These are phyloP conservation scores for Rubroshorea leprosula DNA, from an alignment of 345 rosid genomes.

Conservation along the genomic window DNA sequence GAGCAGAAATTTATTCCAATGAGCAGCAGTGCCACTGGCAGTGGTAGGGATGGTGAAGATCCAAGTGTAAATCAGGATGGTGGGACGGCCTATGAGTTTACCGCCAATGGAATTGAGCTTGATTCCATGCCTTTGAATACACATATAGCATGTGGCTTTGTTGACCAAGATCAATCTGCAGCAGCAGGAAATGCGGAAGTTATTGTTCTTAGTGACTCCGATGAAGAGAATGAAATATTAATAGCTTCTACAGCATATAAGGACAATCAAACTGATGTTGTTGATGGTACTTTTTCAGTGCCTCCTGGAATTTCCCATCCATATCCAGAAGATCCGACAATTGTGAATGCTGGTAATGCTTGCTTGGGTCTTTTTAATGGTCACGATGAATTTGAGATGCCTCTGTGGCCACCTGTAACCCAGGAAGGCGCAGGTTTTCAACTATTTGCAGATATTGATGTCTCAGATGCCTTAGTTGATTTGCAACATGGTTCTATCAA, in stretches of 20 bases:
- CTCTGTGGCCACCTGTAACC: constrained; percentile 21
- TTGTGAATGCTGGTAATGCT: not conserved
- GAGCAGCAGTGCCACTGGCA: constrained; percentile 87
- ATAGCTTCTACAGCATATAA: constrained; percentile 13
- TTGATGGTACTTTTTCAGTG: not conserved
- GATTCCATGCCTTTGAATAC: constrained; percentile 62
- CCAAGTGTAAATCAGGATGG: constrained; percentile 82
- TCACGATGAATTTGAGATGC: constrained; percentile 13
- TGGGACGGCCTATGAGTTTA: constrained; percentile 46
- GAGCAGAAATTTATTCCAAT: constrained; percentile 54
- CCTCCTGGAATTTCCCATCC: constrained; percentile 13
- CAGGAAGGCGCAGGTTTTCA: constrained; percentile 22
- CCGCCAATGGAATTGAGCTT: constrained; percentile 51
- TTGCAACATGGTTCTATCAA: constrained; percentile 13
- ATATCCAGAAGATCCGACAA: constrained; percentile 16
- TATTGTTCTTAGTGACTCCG: constrained; percentile 45
- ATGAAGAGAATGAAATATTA: constrained; percentile 26
- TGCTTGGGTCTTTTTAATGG: constrained; percentile 19
- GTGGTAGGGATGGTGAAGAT: constrained; percentile 85
- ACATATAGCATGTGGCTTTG: constrained; percentile 41
- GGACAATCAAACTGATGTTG: constrained; percentile 6
- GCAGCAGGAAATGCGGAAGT: constrained; percentile 52
- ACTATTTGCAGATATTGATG: constrained; percentile 26
- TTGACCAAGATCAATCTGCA: constrained; percentile 38
- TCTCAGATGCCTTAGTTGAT: constrained; percentile 22